Conservation (phyloP, 352 stramenopile species). For the Plasmopara viticola region DNA sequence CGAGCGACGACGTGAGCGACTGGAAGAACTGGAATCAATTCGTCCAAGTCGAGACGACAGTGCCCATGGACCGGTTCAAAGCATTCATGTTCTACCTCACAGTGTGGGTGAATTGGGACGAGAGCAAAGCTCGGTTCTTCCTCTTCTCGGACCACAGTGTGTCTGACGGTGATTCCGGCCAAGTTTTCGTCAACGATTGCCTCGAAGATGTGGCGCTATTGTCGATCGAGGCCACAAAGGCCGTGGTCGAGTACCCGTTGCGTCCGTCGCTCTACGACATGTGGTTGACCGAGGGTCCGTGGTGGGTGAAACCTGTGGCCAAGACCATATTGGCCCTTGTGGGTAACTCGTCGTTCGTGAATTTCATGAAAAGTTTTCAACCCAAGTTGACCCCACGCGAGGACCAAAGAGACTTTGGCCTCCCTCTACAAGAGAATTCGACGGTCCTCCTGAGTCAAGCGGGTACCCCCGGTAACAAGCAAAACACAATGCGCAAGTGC, state of each 20-base stretch:
- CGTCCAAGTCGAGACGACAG: conserved; percentile 25
- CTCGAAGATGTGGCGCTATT: conserved; percentile 31
- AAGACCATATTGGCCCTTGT: conserved; percentile 26
- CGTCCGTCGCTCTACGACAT: conserved; percentile 39
- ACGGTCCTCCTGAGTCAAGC: conserved; percentile 36
- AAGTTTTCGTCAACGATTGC: conserved; percentile 43
- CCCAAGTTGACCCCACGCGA: conserved; percentile 27
- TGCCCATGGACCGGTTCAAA: conserved; percentile 34
- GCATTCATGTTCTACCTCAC: conserved; percentile 48
- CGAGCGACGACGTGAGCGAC: conserved; percentile 10
- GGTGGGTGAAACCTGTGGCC: conserved; percentile 32
- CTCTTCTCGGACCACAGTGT: conserved; percentile 60
- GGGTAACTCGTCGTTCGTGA: conserved; percentile 23
- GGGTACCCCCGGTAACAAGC: conserved; percentile 36
- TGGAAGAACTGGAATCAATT: conserved; percentile 35
- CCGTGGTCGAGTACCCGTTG: conserved; percentile 28
- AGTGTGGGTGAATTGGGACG: conserved; percentile 29
- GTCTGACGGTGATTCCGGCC: conserved; percentile 41
- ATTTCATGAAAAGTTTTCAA: conserved; percentile 45
- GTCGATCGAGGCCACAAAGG: conserved; percentile 22
- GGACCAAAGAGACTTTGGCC: conserved; percentile 44
- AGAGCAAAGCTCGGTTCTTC: conserved; percentile 30
- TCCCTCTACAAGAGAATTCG: conserved; percentile 32
- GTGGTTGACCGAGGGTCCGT: conserved; percentile 27
- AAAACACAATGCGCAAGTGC: conserved; percentile 31